phyloP scores from a whole-genome alignment of 768 basidiomycete genomes.

The Russula sp. region DNA sequence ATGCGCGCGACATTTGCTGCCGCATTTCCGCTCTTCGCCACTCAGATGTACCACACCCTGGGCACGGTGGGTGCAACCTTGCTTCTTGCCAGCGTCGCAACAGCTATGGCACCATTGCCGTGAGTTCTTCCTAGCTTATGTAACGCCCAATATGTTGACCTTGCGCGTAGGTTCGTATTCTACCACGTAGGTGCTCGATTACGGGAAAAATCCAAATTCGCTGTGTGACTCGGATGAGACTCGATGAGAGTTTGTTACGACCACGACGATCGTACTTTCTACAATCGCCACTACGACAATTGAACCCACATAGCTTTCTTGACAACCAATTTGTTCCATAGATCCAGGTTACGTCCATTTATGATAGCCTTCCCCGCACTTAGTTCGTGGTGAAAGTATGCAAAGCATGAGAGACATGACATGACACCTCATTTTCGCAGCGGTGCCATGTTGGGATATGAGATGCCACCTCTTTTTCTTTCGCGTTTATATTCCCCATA shows the following conservation, averaged over 20 bases:
- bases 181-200: constrained; percentile 3
- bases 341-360: not conserved
- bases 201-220: constrained; percentile 6
- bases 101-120: constrained; percentile 42
- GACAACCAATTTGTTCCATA: too few species aligned
- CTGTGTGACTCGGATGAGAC: not conserved
- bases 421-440: too few species aligned
- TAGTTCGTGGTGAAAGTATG: too few species aligned
- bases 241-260: not conserved
- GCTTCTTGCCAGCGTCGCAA: constrained; percentile 36
- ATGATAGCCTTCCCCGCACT: not conserved
- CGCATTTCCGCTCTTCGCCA: constrained; percentile 37
- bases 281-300: not conserved
- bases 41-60: constrained; percentile 34
- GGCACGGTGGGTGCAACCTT: constrained; percentile 35
- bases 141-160: not conserved
- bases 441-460: too few species aligned
- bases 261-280: not conserved
- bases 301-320: too few species aligned
- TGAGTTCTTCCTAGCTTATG: constrained; percentile 30
- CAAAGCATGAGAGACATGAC: too few species aligned
- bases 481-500: not conserved
- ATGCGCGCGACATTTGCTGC: constrained; percentile 36
- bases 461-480: not conserved
- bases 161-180: constrained; percentile 1